phyloP scores from a whole-genome alignment of 2,329 filamentous ascomycete species.

The Exserohilum turcica region DNA sequence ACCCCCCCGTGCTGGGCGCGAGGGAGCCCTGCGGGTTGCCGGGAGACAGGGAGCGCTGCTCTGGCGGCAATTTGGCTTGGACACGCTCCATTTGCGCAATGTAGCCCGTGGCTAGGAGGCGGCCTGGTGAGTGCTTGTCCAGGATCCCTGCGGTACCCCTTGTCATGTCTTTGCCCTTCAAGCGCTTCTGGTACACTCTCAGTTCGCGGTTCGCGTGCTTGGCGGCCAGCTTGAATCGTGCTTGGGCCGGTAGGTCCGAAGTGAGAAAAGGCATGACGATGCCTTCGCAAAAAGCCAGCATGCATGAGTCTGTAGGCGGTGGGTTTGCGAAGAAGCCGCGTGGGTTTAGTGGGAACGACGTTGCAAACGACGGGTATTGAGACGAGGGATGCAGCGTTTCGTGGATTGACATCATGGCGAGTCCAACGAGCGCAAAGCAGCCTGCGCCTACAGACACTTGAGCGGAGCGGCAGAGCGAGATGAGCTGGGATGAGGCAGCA shows the following conservation, averaged over 20 bases:
- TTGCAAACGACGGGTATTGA: constrained; percentile 47
- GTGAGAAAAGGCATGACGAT: constrained; percentile 52
- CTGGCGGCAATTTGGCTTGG: constrained; percentile 40
- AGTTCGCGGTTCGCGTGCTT: constrained; percentile 52
- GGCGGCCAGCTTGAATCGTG: constrained; percentile 48
- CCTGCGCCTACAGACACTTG: constrained; percentile 52
- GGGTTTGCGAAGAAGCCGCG: constrained; percentile 50
- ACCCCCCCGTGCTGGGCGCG: constrained; percentile 34
- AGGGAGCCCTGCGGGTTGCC: constrained; percentile 49
- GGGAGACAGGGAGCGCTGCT: constrained; percentile 22
- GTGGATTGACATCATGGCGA: constrained; percentile 55
- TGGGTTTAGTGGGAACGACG: constrained; percentile 55
- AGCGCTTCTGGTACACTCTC: constrained; percentile 52
- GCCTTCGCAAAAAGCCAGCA: constrained; percentile 56
- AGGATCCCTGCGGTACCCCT: constrained; percentile 29
- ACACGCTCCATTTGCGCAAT: constrained; percentile 49
- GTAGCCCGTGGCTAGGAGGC: constrained; percentile 53
- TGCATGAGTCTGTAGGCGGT: constrained; percentile 50
- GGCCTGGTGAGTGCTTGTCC: constrained; percentile 45
- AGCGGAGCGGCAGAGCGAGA: constrained; percentile 47
- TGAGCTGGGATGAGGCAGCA: constrained; percentile 42
- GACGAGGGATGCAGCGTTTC: constrained; percentile 38
- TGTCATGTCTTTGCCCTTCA: constrained; percentile 23
- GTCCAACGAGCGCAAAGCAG: constrained; percentile 53
- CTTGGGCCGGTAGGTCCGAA: constrained; percentile 42